These are phyloP conservation scores for Fraxinus americana DNA, from an alignment of 257 asterid species.

Conservation along the genomic window DNA sequence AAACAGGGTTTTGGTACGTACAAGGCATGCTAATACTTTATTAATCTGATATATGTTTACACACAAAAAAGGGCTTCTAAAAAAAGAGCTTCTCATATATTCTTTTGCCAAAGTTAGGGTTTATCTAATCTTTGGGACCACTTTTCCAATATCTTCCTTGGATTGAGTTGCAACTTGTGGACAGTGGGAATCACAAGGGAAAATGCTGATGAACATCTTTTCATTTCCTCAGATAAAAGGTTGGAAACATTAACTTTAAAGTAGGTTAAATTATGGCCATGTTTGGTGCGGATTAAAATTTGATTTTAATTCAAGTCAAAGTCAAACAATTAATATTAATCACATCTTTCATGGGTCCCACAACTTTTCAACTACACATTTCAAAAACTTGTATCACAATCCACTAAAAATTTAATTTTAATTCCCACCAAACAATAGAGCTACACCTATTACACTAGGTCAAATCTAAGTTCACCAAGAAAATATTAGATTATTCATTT, in stretches of 20 bases:
- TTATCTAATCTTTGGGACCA: conserved; percentile 40
- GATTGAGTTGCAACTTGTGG: not conserved
- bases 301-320: too few species aligned
- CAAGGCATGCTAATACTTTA: conserved; percentile 25
- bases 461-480: not conserved
- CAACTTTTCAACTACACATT: too few species aligned
- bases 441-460: not conserved
- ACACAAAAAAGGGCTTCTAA: not conserved
- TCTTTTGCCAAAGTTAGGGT: conserved; percentile 26
- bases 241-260: not conserved
- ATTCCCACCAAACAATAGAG: not conserved
- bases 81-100: too few species aligned
- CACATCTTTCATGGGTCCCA: too few species aligned
- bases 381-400: too few species aligned
- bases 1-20: conserved; percentile 12
- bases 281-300: too few species aligned
- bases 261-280: not conserved
- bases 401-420: too few species aligned
- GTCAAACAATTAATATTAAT: too few species aligned
- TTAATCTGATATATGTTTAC: too few species aligned
- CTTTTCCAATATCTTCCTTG: conserved; percentile 36
- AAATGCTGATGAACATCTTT: not conserved
- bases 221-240: not conserved
- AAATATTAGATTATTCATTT: too few species aligned
- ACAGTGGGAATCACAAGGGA: not conserved